Evolutionary conservation across 108 stramenopile genomes (phyloP), one percentile per base, ranked within the genome.

Genomic region (Skeletonema costatum): DNA sequence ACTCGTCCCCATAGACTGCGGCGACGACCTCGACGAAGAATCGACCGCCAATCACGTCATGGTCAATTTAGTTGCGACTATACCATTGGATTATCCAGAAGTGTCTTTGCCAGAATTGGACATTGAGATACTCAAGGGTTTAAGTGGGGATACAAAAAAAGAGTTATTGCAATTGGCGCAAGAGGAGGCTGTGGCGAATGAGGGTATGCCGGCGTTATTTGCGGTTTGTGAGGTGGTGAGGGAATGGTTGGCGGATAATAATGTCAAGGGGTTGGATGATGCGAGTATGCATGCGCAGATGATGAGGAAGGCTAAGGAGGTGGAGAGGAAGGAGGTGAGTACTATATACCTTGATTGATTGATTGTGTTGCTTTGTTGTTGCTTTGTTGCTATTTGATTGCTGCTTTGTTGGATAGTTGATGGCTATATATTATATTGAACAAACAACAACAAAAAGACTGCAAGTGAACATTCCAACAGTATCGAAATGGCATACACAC

Each of bases 191-290:
- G 75, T 82, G 70, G 81, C 83, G 38, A 93, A 93, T 73, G 53
- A 69, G 36, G 95, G 95, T 16, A 86, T 91, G 86, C 92, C 95
- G 2, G 75, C 85, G 1, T 86, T 96, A 21, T 96, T 90, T 85
- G 85, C 93, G 31, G 84, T 96, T 8, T 91, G 90, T 38, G 95
- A 96, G 75, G 78, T 78, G 17, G 73, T 96, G 35, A 78, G 92
- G 30, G 89, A 87, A 66, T 96, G 95, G 95, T 68, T 96, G 50
- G 86, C 83, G 10, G 93, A 94, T 71, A 88, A 96, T 70, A 96
- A 96, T 71, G 83, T 85, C 39, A 91, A 92, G 82, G 95, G 95
- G n/a, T 73, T 91, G 76, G 95, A 94, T 77, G 95, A 96, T 82
- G 71, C 80, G 8, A 84, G 81, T 29, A 94, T 94, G 93, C 88